These are phyloP conservation scores for Pyrenophora teres DNA, from an alignment of 2,329 filamentous ascomycete species.

Conservation along the genomic window DNA sequence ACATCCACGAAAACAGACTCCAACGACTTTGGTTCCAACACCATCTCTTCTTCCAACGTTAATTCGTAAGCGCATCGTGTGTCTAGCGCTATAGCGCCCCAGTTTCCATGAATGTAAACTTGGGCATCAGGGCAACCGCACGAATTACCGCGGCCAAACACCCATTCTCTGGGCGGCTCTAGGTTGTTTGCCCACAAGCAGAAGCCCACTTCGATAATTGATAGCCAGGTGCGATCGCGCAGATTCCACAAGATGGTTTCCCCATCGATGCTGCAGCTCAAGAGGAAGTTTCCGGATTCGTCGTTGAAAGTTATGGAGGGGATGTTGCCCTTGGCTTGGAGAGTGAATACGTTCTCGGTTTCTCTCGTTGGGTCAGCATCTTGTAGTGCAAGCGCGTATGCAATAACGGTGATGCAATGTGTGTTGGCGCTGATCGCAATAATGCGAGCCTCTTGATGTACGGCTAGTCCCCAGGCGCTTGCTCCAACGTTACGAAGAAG, in stretches of 20 bases:
- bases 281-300: conserved; percentile 60
- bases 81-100: conserved; percentile 39
- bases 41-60: not conserved
- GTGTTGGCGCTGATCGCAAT: conserved; percentile 86
- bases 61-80: conserved; percentile 30
- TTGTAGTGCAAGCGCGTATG: conserved; percentile 56
- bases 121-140: conserved; percentile 18
- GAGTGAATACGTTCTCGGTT: conserved; percentile 28
- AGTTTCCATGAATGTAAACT: conserved; percentile 27
- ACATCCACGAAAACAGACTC: conserved; percentile 14
- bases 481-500: conserved; percentile 75
- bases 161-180: conserved; percentile 8
- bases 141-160: not conserved
- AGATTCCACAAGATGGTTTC: conserved; percentile 56
- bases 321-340: conserved; percentile 53
- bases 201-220: conserved; percentile 30
- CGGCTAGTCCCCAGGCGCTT: conserved; percentile 87
- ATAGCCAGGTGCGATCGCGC: conserved; percentile 20
- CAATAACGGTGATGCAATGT: conserved; percentile 61
- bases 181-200: conserved; percentile 24
- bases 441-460: conserved; percentile 79
- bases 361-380: conserved; percentile 23
- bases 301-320: conserved; percentile 65
- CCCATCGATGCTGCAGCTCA: conserved; percentile 62
- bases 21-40: not conserved